Evolutionary conservation across 306 rosid species (phyloP).

Genomic region (Bauhinia variegata): DNA sequence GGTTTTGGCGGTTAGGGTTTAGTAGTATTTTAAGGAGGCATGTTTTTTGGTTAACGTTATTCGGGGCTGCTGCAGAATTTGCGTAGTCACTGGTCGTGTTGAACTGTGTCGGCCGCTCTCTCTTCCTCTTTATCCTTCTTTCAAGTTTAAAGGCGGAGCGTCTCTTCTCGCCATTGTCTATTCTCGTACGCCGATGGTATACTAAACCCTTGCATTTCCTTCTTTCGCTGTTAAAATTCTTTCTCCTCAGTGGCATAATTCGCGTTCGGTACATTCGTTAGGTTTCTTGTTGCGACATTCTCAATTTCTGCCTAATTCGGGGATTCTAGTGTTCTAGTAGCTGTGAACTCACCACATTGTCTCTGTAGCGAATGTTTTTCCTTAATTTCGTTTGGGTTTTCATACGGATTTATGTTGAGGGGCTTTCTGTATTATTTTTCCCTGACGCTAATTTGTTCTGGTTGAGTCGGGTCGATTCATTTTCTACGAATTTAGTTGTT

Average conservation of each 20-base stretch:
- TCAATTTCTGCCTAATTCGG: conserved; percentile 16
- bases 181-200: conserved; percentile 5
- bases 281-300: neutral
- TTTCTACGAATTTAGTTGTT: neutral
- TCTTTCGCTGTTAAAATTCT: conserved; percentile 1
- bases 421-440: neutral
- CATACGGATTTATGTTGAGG: conserved; percentile 9
- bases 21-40: conserved; percentile 12
- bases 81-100: conserved; percentile 21
- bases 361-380: neutral
- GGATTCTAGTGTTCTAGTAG: conserved; percentile 28
- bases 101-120: conserved; percentile 34
- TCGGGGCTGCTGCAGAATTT: conserved; percentile 19
- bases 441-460: conserved; percentile 17
- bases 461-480: neutral
- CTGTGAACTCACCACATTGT: conserved; percentile 27
- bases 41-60: conserved; percentile 21
- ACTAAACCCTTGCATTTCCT: neutral
- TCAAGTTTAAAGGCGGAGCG: neutral
- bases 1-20: conserved; percentile 66
- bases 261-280: neutral
- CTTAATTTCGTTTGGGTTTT: neutral
- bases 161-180: neutral
- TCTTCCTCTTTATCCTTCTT: neutral
- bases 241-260: neutral